phyloP scores from a whole-genome alignment of 1,139 yeast species.

The Yamadazyma spencermartinsiae region DNA sequence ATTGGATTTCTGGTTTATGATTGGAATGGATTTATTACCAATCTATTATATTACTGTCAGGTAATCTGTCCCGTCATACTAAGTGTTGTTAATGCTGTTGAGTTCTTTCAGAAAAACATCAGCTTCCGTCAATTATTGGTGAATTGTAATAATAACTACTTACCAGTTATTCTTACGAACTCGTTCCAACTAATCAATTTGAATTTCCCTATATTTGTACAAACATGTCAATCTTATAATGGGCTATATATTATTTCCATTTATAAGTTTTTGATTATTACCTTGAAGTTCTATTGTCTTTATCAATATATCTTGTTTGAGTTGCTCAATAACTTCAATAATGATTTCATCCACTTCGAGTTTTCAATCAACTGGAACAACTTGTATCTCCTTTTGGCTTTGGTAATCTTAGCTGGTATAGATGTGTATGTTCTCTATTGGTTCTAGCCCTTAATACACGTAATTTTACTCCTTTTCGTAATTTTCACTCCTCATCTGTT shows the following conservation, averaged over 20 bases:
- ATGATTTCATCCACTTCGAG: slow-evolving; percentile 6
- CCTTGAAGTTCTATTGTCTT: slow-evolving; percentile 28
- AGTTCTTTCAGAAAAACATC: slow-evolving; percentile 3
- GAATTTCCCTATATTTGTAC: slow-evolving; percentile 15
- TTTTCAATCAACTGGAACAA: slow-evolving; percentile 3
- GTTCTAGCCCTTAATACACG: slow-evolving; percentile 46
- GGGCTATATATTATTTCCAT: slow-evolving; percentile 3
- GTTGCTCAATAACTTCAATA: slow-evolving; percentile 10
- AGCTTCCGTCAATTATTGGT: slow-evolving; percentile 6
- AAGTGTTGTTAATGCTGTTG: slow-evolving; percentile 6
- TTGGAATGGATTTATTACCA: neutral
- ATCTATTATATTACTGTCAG: slow-evolving; percentile 8
- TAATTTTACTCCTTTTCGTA: neutral
- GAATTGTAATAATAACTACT: slow-evolving; percentile 25
- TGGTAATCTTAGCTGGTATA: slow-evolving; percentile 6
- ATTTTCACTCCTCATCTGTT: neutral
- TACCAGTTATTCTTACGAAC: slow-evolving; percentile 30
- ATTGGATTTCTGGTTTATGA: neutral
- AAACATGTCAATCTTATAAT: neutral
- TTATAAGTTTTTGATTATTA: slow-evolving; percentile 19
- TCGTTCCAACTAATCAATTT: slow-evolving; percentile 24
- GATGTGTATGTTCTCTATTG: slow-evolving; percentile 4
- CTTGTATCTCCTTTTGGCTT: slow-evolving; percentile 5
- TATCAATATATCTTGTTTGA: slow-evolving; percentile 21
- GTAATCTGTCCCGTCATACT: slow-evolving; percentile 9